Base-by-base conservation (phyloP, 1,284 basidiomycete genomes). In the Naganishia cerealis region DNA sequence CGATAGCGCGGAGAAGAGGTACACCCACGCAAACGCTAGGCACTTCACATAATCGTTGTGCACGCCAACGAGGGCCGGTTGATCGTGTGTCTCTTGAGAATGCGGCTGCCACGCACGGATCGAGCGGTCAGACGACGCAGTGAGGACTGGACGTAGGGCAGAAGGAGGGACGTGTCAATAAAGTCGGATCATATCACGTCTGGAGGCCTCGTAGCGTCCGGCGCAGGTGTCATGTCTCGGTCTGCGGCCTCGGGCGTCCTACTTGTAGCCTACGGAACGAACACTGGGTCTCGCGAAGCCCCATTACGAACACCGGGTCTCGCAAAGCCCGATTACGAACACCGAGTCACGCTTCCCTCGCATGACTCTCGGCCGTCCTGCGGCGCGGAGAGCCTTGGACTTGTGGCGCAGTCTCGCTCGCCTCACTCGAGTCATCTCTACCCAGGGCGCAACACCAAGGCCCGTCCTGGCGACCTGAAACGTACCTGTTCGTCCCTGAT, bases 91-190 rank as follows among this genome's bases (percentile, higher is more conserved):
- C 75, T 65, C 74, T 78, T 75, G 82, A 74, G 87, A 83, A 77
- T 98, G 93, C 0, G 95, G 94, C 66, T 86, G 89, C 95, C 96
- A 99, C 0, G 92, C 88, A 76, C 94, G 92, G 73, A 99, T 85
- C 16, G 93, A 93, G 10, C 94, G 92, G 78, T 99, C 95, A 2
- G 94, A 96, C 0, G 95, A 98, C 0, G 91, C 95, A 55, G 95
- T 94, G 54, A 97, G 86, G 61, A 97, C 90, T 89, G 21, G 7
- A 24, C 21, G 21, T n/a, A n/a, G n/a, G 8, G 24, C 8, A 9
- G 29, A 33, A 33, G 29, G 29, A 2, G 6, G 71, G 15, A 18
- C 39, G 16, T 9, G 29, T 39, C 63, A 10, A 53, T 21, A 10
- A 24, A 12, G 50, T 40, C 26, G 52, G 43, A 6, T 33, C 29